Evolutionary conservation across 306 rosid genomes (phyloP), one percentile per base, ranked within the genome.

Genomic region (Argentina anserina): DNA sequence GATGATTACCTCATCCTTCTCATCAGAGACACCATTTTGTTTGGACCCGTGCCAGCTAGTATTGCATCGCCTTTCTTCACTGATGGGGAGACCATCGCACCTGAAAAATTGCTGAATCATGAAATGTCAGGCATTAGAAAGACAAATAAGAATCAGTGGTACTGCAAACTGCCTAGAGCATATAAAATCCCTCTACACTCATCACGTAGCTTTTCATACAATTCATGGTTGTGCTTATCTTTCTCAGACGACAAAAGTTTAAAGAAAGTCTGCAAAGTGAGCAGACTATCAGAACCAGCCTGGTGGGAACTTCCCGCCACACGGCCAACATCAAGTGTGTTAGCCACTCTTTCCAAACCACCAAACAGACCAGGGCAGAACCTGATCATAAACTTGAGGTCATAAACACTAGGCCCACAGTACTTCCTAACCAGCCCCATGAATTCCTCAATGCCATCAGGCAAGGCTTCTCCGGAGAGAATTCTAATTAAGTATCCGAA

Each of bases 321-420:
- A 25, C 55, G 55, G 18, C 18, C 56, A 42, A 43, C 71, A n/a
- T 13, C 26, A 67, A 43, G 56, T 49, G 4, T 14, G 0, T 15
- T 9, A 18, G 56, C 71, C 55, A 67, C 71, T 15, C 37, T 67
- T 20, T 67, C 71, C 46, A 67, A 43, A 3, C 56, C 71, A 12
- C 71, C 71, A 43, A 42, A 17, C 7, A 67, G n/a, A 20, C 55
- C 71, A 3, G 2, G 11, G 41, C 40, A 67, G 12, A 0, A 1
- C 39, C 23, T 43, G 18, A 67, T 67, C 71, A 67, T 42, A 33
- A 4, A 28, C 29, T 42, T 67, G 15, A 67, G 3, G 56, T 67
- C 71, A 9, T 25, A 34, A 7, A 67, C 36, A 43, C 53, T 41
- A 7, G 26, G 3, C 36, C 70, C 36, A 25, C 41, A 41, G 13